Evolutionary conservation across 768 basidiomycete species (phyloP), one percentile per base, ranked within the genome.

Genomic region (Boletus rex-veris): DNA sequence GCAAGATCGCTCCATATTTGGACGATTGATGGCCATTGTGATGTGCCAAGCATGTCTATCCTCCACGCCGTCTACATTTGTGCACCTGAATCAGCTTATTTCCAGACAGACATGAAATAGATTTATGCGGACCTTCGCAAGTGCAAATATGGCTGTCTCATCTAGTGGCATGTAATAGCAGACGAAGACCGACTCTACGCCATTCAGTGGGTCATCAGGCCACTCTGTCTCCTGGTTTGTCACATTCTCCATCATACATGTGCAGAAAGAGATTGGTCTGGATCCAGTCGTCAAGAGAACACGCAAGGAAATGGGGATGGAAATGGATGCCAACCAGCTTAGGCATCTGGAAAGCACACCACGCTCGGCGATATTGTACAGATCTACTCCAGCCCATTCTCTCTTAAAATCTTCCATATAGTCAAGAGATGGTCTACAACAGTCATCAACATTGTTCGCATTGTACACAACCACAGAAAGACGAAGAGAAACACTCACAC

Each of bases 291-390:
- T 55, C 30, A 57, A 19, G 26, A 37, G 14, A 6, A 9, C 14
- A 2, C 2, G 1, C 33, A 24, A 5, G 3, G 30, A 15, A 12
- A 21, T 14, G 15, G 6, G 8, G 8, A 3, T 5, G 2, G 12
- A 26, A 10, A 35, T 21, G n/a, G 21, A 41, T 26, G 40, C 55
- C 24, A 12, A 63, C 63, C 52, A 52, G 21, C 55, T 51, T 19
- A 31, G 43, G 21, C 39, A 44, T 44, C 48, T 26, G 24, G 10
- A 14, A 14, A 57, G 4, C n/a, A 4, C 3, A 28, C 50, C 53
- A 9, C 26, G 37, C 35, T 60, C 41, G 1, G 58, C 55, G 19
- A 51, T 38, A 15, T 54, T 58, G 14, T 51, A 43, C 16, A 43
- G 37, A 39, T 50, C 52, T 21, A 57, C 47, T 3, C 21, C 24